Base-by-base conservation (phyloP, 163 green algal genomes). In the Picocystis sp. region DNA sequence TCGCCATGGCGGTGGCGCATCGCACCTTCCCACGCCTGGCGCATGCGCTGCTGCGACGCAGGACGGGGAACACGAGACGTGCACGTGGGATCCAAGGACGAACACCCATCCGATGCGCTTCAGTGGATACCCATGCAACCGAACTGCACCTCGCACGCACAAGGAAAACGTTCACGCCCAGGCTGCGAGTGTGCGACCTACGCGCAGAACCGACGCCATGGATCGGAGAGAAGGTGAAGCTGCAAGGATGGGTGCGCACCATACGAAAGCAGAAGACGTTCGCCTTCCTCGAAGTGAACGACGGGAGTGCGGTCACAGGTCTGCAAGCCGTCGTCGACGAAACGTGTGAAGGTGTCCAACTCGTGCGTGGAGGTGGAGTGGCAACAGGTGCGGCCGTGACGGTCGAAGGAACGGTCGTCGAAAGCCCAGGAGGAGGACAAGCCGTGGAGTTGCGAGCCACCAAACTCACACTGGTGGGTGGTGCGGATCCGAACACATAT, bases 231-330 rank as follows among this genome's bases (percentile, higher is more conserved):
- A 50, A n/a, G 14, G 23, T 74, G 13, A 56, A 44, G 41, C 11
- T 85, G 1, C 43, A 52, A 21, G 77, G 77, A 24, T 84, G 77
- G 76, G 65, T 78, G 22, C 63, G 73, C n/a, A 80, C 76, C 8
- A 62, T 84, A 10, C 56, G 77, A 35, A 35, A 58, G 44, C 77
- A 84, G 54, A 85, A 84, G 49, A 63, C 65, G 22, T 77, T 79
- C 14, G 45, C 73, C 11, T 85, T 85, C 44, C 65, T 85, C 42
- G 68, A 81, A 55, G 64, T 78, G 29, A 81, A 76, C 46, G 75
- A 83, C 58, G 75, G 75, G 17, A 77, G 64, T 22, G 69, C 47
- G 15, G 41, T 81, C 24, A 43, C 45, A 1, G 73, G 72, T 11
- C 60, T 83, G 14, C 75, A 83, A 58, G 64, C 72, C 5, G 66